Conservation (phyloP, 805 yeast species). For the Wickerhamiella sergipiensis region DNA sequence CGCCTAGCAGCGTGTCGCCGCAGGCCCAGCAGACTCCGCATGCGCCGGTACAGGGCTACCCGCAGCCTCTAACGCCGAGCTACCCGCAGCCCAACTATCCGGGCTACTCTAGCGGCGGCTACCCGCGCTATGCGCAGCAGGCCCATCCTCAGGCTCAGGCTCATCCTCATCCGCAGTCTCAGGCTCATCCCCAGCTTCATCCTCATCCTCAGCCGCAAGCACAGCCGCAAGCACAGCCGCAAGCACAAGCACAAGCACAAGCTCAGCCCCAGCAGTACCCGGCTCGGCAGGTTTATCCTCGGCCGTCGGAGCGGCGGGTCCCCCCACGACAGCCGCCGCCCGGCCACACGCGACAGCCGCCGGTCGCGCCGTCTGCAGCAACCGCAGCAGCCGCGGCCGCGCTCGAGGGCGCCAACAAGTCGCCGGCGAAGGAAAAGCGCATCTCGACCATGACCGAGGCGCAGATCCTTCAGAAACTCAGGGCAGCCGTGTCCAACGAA, state of each 20-base stretch:
- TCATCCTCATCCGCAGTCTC: too few species aligned
- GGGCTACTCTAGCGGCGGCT: too few species aligned
- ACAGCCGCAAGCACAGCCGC: not conserved
- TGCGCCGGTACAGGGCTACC: too few species aligned
- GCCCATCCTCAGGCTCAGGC: not conserved
- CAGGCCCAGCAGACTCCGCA: too few species aligned
- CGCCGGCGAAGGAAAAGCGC: slow-evolving; percentile 32
- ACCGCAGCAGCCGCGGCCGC: slow-evolving; percentile 22
- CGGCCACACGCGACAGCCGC: not conserved
- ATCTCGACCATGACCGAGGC: slow-evolving; percentile 64
- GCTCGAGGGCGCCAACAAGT: slow-evolving; percentile 9
- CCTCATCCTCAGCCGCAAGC: too few species aligned
- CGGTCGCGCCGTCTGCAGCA: slow-evolving; percentile 22
- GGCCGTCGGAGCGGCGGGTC: not conserved
- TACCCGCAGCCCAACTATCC: too few species aligned
- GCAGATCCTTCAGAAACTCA: slow-evolving; percentile 68
- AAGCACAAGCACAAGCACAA: not conserved
- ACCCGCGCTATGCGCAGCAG: not conserved
- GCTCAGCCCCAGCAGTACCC: not conserved
- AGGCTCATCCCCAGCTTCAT: too few species aligned
- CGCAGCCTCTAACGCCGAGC: too few species aligned
- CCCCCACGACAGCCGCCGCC: not conserved
- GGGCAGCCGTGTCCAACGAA: slow-evolving; percentile 64
- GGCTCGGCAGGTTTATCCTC: not conserved
- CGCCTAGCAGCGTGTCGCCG: not conserved